Conservation (phyloP, 345 rosid genomes). For the Populus deltoides region DNA sequence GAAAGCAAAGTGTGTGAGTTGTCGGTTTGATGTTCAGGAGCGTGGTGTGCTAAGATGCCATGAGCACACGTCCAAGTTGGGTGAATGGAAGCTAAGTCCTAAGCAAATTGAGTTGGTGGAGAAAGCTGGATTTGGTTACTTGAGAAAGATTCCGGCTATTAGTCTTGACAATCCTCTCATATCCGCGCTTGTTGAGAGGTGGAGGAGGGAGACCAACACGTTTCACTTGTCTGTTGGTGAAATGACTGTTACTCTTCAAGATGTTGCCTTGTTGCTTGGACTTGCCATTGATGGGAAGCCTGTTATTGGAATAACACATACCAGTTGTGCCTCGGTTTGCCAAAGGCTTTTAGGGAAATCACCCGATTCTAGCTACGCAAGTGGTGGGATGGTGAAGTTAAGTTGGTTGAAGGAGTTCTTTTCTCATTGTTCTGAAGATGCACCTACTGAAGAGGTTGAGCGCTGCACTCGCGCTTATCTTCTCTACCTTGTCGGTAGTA, state of each 20-base stretch:
- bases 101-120: conserved; percentile 80
- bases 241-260: conserved; percentile 86
- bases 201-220: conserved; percentile 96
- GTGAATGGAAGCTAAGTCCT: conserved; percentile 76
- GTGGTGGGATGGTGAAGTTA: conserved; percentile 98
- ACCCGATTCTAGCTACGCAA: conserved; percentile 72
- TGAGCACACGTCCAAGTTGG: conserved; percentile 89
- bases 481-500: conserved; percentile 86
- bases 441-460: conserved; percentile 56
- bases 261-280: conserved; percentile 74
- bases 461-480: conserved; percentile 81
- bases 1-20: not conserved
- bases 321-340: conserved; percentile 67
- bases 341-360: conserved; percentile 63
- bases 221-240: conserved; percentile 86
- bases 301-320: conserved; percentile 85
- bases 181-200: conserved; percentile 88
- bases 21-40: conserved; percentile 40
- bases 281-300: conserved; percentile 86
- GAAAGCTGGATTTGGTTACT: conserved; percentile 80
- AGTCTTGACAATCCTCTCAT: conserved; percentile 91
- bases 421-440: conserved; percentile 64
- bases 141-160: conserved; percentile 86
- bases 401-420: conserved; percentile 95
- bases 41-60: conserved; percentile 98